These are phyloP conservation scores for Pythium phragmitis DNA, from an alignment of 352 stramenopile species.

Conservation along the genomic window DNA sequence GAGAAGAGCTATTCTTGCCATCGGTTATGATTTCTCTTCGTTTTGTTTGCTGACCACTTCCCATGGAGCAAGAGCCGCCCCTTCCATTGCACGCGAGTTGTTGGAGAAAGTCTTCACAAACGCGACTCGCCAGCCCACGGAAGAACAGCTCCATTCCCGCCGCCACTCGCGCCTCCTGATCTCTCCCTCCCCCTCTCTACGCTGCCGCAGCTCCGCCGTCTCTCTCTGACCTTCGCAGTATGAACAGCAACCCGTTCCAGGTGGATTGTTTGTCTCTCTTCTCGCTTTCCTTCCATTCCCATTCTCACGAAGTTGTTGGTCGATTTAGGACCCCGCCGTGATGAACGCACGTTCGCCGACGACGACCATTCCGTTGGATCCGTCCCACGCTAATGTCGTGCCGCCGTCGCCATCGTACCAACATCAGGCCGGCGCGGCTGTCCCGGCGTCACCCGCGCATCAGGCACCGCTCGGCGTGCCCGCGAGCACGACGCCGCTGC, in stretches of 20 bases:
- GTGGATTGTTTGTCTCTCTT: background rate
- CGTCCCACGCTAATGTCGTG: conserved; percentile 31
- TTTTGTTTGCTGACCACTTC: conserved; percentile 19
- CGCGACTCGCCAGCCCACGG: background rate
- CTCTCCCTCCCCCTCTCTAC: background rate
- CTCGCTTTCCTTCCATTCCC: background rate
- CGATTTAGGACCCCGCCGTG: conserved; percentile 26
- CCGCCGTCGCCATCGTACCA: conserved; percentile 42
- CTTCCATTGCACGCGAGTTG: background rate
- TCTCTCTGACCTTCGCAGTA: conserved; percentile 2
- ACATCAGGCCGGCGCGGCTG: conserved; percentile 28
- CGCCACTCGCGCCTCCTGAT: background rate
- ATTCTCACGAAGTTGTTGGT: background rate
- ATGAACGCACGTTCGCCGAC: conserved; percentile 26
- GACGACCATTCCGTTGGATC: conserved; percentile 20
- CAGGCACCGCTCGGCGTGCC: conserved; percentile 21
- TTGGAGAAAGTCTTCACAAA: conserved; percentile 9
- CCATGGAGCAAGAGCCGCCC: conserved; percentile 14
- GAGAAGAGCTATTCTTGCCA: conserved; percentile 18
- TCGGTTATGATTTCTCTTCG: conserved; percentile 23
- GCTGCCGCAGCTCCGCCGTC: background rate
- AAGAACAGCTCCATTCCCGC: background rate
- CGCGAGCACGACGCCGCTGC: conserved; percentile 8
- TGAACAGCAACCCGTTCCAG: conserved; percentile 35
- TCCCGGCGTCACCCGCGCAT: conserved; percentile 18